Evolutionary conservation across 805 yeast genomes (phyloP), one percentile per base, ranked within the genome.

Genomic region (Myxozyma monticola): DNA sequence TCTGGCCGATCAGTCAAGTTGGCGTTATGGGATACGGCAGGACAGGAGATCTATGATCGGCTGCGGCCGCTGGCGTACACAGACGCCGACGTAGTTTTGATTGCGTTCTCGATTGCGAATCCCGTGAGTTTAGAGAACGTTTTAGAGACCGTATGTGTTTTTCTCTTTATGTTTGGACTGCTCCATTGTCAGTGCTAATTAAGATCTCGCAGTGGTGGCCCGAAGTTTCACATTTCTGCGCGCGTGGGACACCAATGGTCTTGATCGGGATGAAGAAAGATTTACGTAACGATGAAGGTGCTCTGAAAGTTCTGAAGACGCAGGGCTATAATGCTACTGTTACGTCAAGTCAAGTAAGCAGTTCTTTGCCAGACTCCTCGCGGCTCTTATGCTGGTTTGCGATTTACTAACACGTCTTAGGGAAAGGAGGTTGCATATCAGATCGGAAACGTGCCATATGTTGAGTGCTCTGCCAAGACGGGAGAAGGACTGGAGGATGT

Each of bases 11-110:
- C 67, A n/a, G 74, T 84, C 18, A 89, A 84, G 62, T 68, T 88
- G 58, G 86, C 88, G 0, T 67, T 87, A 26, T 87, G 95, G 95
- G 96, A 88, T 65, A 86, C 95, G 0, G 95, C 95, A 0, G 93
- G 95, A 2, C 93, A 86, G 68, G 95, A 87, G 67, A 93, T 85
- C 65, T 86, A 85, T 63, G 90, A 84, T 64, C 71, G 95, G 45
- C 70, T 87, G 48, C 73, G 96, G 54, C 93, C 95, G 1, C 71
- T 88, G 41, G 76, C 85, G 37, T 88, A 88, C 63, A 84, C 90
- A 4, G 95, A 86, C 59, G 86, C 84, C 2, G 86, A 88, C 65
- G 70, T 88, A 1, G 67, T 88, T 15, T 71, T 90, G 49, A 72
- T 88, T 7, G 89, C 96, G 51, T 90, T 86, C 66, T 72, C 91